Conservation (phyloP, 1,139 yeast species). For the Blastobotrys petasosporus region DNA sequence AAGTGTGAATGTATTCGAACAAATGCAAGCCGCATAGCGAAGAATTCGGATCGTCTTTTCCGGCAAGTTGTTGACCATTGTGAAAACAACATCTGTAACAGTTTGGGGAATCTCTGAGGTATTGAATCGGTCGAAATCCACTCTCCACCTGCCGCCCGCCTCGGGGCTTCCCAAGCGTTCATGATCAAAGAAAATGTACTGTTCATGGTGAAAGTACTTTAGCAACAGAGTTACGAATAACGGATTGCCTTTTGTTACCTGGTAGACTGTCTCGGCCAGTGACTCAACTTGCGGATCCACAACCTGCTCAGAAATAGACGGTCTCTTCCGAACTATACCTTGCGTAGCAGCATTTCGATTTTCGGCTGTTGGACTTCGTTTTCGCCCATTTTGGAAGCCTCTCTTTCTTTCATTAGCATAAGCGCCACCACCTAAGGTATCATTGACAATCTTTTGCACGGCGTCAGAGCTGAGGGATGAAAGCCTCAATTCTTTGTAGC, state of each 20-base stretch:
- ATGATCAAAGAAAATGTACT: constrained; percentile 23
- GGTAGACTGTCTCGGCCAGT: constrained; percentile 25
- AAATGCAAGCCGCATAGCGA: constrained; percentile 43
- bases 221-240: constrained; percentile 24
- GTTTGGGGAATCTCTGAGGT: constrained; percentile 21
- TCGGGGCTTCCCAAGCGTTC: constrained; percentile 8
- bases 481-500: constrained; percentile 24
- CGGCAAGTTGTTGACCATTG: constrained; percentile 25
- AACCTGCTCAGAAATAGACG: background rate
- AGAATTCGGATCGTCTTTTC: constrained; percentile 30
- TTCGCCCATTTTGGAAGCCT: constrained; percentile 5
- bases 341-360: background rate
- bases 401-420: background rate
- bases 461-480: constrained; percentile 25
- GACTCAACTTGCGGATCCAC: constrained; percentile 27
- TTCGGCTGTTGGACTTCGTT: constrained; percentile 13
- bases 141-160: constrained; percentile 27
- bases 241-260: constrained; percentile 31
- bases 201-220: constrained; percentile 23
- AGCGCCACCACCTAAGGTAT: constrained; percentile 23
- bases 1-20: constrained; percentile 41
- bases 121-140: constrained; percentile 25
- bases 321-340: too few relatives aligned
- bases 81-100: constrained; percentile 25
- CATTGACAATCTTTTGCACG: constrained; percentile 25